These are phyloP conservation scores for Vitellaria paradoxa DNA, from an alignment of 179 eudicot genomes.

Conservation along the genomic window DNA sequence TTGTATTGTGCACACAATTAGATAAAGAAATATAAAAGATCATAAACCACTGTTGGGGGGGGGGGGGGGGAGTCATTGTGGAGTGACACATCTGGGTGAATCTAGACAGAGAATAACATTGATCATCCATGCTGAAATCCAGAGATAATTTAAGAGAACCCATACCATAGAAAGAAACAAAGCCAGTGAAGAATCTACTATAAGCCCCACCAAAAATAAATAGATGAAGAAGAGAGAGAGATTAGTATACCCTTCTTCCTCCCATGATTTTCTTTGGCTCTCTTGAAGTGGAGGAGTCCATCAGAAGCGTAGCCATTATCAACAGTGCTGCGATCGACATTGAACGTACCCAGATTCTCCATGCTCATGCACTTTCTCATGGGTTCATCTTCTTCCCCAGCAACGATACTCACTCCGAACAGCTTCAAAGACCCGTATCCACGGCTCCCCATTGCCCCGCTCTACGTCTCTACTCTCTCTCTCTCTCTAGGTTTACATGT, in stretches of 20 bases:
- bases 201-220: neutral
- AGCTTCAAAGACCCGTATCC: constrained; percentile 16
- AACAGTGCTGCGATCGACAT: neutral
- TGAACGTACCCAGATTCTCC: constrained; percentile 18
- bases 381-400: constrained; percentile 9
- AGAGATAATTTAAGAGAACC: neutral
- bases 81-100: too few species aligned
- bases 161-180: neutral
- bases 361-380: constrained; percentile 30
- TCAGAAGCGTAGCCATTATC: constrained; percentile 30
- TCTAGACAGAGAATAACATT: too few species aligned
- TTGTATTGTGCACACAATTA: too few species aligned
- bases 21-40: too few species aligned
- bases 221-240: neutral
- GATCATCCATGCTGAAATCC: neutral
- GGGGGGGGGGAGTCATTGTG: too few species aligned
- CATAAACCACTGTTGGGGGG: too few species aligned
- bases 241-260: constrained; percentile 20
- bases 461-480: too few species aligned
- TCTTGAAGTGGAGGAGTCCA: constrained; percentile 4
- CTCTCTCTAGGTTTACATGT: too few species aligned
- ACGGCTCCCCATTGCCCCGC: too few species aligned
- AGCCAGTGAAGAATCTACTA: neutral
- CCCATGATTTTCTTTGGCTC: neutral
- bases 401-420: constrained; percentile 29